Percentiles rank a stretch among this genome's conserved stretches.
Conservation (phyloP, 257 asterid species). For the Solanum bukasovii region DNA sequence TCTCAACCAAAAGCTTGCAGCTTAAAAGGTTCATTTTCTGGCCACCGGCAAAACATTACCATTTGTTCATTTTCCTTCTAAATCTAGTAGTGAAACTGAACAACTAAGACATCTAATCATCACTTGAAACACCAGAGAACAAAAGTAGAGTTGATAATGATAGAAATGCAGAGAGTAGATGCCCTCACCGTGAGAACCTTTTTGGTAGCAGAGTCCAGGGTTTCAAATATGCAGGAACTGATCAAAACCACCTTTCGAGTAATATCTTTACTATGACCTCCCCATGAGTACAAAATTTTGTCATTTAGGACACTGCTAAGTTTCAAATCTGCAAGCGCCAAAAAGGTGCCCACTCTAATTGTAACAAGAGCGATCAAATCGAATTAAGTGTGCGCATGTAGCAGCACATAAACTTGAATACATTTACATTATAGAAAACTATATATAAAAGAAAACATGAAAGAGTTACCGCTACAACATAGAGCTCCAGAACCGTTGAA, state of each 20-base stretch:
- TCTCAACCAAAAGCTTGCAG: background rate
- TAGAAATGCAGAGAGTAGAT: constrained; percentile 10
- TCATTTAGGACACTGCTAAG: constrained; percentile 54
- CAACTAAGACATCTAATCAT: background rate
- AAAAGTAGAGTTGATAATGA: constrained; percentile 3
- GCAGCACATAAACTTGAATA: background rate
- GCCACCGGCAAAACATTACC: background rate
- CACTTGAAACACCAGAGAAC: background rate
- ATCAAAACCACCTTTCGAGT: constrained; percentile 56
- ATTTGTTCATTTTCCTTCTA: background rate
- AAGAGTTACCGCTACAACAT: constrained; percentile 27
- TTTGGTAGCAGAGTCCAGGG: constrained; percentile 45
- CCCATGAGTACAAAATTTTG: constrained; percentile 45
- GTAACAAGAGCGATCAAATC: background rate
- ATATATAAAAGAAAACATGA: background rate
- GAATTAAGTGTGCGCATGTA: background rate
- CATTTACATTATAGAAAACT: background rate
- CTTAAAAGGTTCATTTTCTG: background rate
- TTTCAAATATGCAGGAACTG: constrained; percentile 38
- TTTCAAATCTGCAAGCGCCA: constrained; percentile 46
- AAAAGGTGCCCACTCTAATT: constrained; percentile 1
- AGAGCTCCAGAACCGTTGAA: constrained; percentile 26
- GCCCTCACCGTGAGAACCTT: constrained; percentile 64
- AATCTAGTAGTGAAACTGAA: background rate
- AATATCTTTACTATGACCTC: constrained; percentile 28